Evolutionary conservation across 2,329 filamentous ascomycete genomes (phyloP).

Genomic region (Colletotrichum horii): DNA sequence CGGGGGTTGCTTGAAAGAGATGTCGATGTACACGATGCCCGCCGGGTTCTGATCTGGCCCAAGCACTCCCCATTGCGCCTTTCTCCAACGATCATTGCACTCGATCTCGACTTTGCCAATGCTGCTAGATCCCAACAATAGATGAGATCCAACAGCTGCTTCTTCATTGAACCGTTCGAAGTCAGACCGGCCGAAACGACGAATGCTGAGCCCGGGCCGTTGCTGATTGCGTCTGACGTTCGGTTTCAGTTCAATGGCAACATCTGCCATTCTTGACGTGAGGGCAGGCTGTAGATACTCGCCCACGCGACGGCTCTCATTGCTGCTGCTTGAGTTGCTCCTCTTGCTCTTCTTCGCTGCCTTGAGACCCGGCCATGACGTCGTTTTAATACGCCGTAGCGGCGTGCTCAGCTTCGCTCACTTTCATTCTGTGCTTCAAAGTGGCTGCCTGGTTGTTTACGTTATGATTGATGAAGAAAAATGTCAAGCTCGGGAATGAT

Average conservation of each 20-base stretch:
- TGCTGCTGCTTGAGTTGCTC: conserved; percentile 64
- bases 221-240: background rate
- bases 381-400: conserved; percentile 59
- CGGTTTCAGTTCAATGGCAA: background rate
- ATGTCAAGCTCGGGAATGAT: background rate
- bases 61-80: background rate
- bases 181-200: background rate
- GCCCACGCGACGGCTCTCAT: conserved; percentile 65
- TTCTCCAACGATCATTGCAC: background rate
- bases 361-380: conserved; percentile 53
- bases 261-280: background rate
- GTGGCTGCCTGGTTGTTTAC: conserved; percentile 32
- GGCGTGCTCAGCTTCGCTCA: conserved; percentile 42
- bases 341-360: conserved; percentile 49
- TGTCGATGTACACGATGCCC: background rate
- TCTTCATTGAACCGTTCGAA: background rate
- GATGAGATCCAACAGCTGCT: background rate
- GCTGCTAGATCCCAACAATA: background rate
- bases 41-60: background rate
- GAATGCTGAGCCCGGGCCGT: background rate
- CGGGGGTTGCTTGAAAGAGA: background rate
- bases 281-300: conserved; percentile 55
- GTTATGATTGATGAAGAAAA: rapidly evolving
- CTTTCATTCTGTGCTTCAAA: conserved; percentile 42
- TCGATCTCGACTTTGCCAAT: background rate